phyloP scores from a whole-genome alignment of 257 asterid species.

The Paraleonurus japonicus region DNA sequence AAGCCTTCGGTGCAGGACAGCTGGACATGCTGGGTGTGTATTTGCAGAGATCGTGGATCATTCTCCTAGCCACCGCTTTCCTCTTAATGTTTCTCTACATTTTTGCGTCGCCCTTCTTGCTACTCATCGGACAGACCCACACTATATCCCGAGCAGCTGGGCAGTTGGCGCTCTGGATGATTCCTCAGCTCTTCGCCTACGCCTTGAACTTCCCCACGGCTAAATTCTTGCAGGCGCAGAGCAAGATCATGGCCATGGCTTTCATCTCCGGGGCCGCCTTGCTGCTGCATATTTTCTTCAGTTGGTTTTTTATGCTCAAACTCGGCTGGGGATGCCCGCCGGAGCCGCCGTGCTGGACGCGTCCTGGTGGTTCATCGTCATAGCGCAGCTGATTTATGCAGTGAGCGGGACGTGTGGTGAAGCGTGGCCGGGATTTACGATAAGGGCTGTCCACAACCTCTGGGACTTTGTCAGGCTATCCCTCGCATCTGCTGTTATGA shows the following conservation, averaged over 20 bases:
- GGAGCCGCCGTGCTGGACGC: slow-evolving; percentile 44
- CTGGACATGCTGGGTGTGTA: slow-evolving; percentile 45
- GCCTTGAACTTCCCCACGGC: slow-evolving; percentile 52
- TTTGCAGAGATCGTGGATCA: slow-evolving; percentile 56
- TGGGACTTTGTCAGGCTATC: slow-evolving; percentile 53
- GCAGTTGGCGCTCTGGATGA: slow-evolving; percentile 47
- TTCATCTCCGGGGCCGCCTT: slow-evolving; percentile 38
- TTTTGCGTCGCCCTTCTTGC: slow-evolving; percentile 38
- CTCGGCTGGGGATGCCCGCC: slow-evolving; percentile 49
- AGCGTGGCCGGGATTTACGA: slow-evolving; percentile 58
- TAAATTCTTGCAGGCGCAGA: no score
- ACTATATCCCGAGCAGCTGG: slow-evolving; percentile 41
- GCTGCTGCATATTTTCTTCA: slow-evolving; percentile 31
- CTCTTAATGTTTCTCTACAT: slow-evolving; percentile 42
- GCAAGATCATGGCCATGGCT: slow-evolving; percentile 53
- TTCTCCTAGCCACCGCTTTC: slow-evolving; percentile 33
- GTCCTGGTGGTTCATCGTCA: slow-evolving; percentile 64
- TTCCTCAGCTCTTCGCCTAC: slow-evolving; percentile 59
- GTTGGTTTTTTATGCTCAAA: slow-evolving; percentile 58
- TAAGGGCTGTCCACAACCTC: slow-evolving; percentile 40
- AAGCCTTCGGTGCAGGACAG: slow-evolving; percentile 56
- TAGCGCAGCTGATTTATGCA: slow-evolving; percentile 46
- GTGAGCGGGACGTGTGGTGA: slow-evolving; percentile 46
- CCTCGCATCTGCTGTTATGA: slow-evolving; percentile 54
- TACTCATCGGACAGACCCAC: slow-evolving; percentile 40